phyloP scores from a whole-genome alignment of 1,139 yeast species.

The Geotrichum macrosporum region DNA sequence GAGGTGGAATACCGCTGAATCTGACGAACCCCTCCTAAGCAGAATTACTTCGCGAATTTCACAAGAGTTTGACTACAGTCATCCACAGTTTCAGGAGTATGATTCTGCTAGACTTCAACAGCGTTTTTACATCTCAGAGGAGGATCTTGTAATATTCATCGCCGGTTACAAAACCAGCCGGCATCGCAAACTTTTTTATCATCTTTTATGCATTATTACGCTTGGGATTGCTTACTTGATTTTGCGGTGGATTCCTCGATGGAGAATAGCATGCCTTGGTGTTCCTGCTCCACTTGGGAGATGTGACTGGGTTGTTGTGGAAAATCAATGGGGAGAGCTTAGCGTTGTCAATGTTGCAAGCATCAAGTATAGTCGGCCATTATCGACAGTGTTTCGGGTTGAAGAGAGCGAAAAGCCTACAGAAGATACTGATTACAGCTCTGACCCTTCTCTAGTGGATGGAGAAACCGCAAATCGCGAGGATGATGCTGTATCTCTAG shows the following conservation, averaged over 20 bases:
- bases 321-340: slow-evolving; percentile 88
- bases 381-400: slow-evolving; percentile 59
- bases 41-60: slow-evolving; percentile 17
- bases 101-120: slow-evolving; percentile 53
- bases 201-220: slow-evolving; percentile 53
- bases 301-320: slow-evolving; percentile 91
- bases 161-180: slow-evolving; percentile 73
- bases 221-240: slow-evolving; percentile 69
- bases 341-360: slow-evolving; percentile 54
- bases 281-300: slow-evolving; percentile 61
- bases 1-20: slow-evolving; percentile 22
- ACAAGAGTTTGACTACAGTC: slow-evolving; percentile 6
- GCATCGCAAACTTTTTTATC: slow-evolving; percentile 48
- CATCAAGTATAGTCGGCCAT: slow-evolving; percentile 60
- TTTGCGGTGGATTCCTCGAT: slow-evolving; percentile 81
- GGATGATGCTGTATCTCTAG: slow-evolving; percentile 32
- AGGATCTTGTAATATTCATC: slow-evolving; percentile 86
- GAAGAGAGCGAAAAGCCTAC: slow-evolving; percentile 28
- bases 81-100: slow-evolving; percentile 6
- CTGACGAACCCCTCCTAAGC: slow-evolving; percentile 24
- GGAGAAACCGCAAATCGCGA: slow-evolving; percentile 23
- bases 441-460: slow-evolving; percentile 15
- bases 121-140: slow-evolving; percentile 89
- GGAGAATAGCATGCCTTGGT: slow-evolving; percentile 66
- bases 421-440: slow-evolving; percentile 20